Evolutionary conservation across 805 yeast species (phyloP), one percentile per base, ranked within the genome.

Genomic region (Sugiyamaella qingdaonensis): DNA sequence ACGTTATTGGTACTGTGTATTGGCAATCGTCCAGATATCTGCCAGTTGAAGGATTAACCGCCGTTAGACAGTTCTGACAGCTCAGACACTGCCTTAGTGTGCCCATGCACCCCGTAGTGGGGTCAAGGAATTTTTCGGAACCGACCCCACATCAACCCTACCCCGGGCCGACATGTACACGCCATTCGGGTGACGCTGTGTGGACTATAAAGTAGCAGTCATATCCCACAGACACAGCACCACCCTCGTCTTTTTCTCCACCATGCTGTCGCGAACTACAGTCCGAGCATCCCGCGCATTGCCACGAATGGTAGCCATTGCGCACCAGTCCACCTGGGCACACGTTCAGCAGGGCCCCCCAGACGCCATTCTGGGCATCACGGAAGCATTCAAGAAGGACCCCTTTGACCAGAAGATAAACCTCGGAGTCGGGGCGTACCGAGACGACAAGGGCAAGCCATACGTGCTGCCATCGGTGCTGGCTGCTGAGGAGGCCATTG

Each of bases 381-480:
- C 88, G 44, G 90, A 84, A 64, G 81, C 85, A 34, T 92, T 75
- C 77, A 79, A 78, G 66, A 75, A 75, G 55, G 97, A 91, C 69
- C 37, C 74, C 19, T 62, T 72, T 48, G 74, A 71, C 31, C 62
- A 65, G 46, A 73, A 81, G 66, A 70, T 78, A 61, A 78, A 78
- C 60, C 74, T 86, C 61, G 92, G 94, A 55, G 90, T 86, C 18
- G 95, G 98, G 50, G 92, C 98, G n/a, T 92, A 92, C 75, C 80
- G 98, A 68, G 96, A 90, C 69, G 82, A 85, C 67, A 61, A 71
- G 9, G 98, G 98, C 46, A 81, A 84, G 68, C 97, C 98, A 46
- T 89, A 88, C 80, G 85, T 92, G 53, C 77, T 91, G 61, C 91
- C 95, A 14, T 75, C 87, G 31, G 88, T 88, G 56, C 75, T 76